Conservation (phyloP, 2,329 filamentous ascomycete species). For the Ceratocystis huliohia region DNA sequence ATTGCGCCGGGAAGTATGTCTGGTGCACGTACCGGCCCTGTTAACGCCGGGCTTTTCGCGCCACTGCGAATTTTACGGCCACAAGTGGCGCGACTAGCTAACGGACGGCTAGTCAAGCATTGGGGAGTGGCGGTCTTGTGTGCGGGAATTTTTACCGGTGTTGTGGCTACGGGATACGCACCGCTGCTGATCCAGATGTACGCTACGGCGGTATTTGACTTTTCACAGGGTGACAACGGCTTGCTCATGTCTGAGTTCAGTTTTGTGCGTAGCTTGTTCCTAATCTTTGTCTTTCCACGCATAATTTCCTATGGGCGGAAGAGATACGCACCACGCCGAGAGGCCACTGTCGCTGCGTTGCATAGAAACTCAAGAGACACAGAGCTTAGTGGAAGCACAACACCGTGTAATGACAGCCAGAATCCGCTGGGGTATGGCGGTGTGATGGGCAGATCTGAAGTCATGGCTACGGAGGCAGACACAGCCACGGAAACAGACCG, state of each 20-base stretch:
- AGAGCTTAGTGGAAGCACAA: constrained; percentile 2
- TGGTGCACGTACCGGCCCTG: constrained; percentile 27
- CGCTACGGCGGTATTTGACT: constrained; percentile 42
- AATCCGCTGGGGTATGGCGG: constrained; percentile 12
- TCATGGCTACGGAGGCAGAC: background rate
- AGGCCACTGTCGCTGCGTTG: constrained; percentile 18
- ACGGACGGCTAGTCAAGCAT: constrained; percentile 41
- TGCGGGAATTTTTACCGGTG: constrained; percentile 52
- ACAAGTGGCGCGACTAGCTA: constrained; percentile 38
- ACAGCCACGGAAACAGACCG: background rate
- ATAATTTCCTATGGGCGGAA: constrained; percentile 38
- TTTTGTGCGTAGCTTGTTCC: constrained; percentile 41
- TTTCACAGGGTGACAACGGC: constrained; percentile 43
- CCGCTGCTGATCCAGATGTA: constrained; percentile 49
- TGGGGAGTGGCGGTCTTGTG: constrained; percentile 53
- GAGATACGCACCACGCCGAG: constrained; percentile 14
- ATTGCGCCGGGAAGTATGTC: constrained; percentile 36
- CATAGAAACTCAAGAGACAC: background rate
- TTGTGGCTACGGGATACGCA: constrained; percentile 55
- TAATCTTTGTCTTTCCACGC: constrained; percentile 41
- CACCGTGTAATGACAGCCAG: constrained; percentile 10
- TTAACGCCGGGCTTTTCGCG: constrained; percentile 45
- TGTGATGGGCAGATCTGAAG: constrained; percentile 11
- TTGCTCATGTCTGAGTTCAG: constrained; percentile 45
- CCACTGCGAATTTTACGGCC: constrained; percentile 51